Evolutionary conservation across 768 basidiomycete genomes (phyloP), one percentile per base, ranked within the genome.

Genomic region (Collybia nuda): DNA sequence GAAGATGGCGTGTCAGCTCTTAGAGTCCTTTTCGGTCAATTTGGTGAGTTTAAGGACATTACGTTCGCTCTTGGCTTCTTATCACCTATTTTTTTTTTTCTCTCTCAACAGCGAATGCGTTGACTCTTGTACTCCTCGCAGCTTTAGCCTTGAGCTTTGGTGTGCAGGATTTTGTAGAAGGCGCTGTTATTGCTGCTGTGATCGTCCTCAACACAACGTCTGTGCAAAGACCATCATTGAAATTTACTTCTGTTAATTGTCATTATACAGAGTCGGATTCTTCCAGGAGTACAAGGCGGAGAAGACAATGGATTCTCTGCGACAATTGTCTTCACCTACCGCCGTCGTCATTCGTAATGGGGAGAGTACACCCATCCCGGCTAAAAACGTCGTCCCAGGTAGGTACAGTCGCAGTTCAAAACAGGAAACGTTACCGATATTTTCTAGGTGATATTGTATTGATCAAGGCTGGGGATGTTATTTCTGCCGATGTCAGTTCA

Each of bases 71-170:
- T 28, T 5, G 6, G 40, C 28, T 44, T 8, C 22, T 37, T 47
- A 18, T 37, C 38, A 11, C 9, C 4, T 15, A 26, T 18, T 15
- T 21, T 43, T 51, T 3, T 38, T 6, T 28, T 6, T 15, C 29
- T n/a, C 17, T 21, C 29, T 24, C 29, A 47, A 19, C 42, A 70
- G 74, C 74, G 21, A 77, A 78, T 55, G 76, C 75, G 1, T 62
- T 77, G 48, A 70, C 66, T 29, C 48, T 70, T 1, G 67, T 69
- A 5, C 55, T 72, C 11, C 42, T 70, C 11, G 69, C 65, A 6
- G 72, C 73, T 5, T 67, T 82, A 61, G 75, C 75, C 2, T 67
- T 83, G 6, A 80, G 78, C 6, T 79, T 83, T 54, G 81, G 76
- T 50, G 78, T 80, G 21, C 63, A 76, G 57, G 77, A 78, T 44